A percentile compares a stretch with the other conserved stretches of the same genome.
phyloP scores from a whole-genome alignment of 2,329 filamentous ascomycete genomes.

The Bimuria novae-zelandiae region DNA sequence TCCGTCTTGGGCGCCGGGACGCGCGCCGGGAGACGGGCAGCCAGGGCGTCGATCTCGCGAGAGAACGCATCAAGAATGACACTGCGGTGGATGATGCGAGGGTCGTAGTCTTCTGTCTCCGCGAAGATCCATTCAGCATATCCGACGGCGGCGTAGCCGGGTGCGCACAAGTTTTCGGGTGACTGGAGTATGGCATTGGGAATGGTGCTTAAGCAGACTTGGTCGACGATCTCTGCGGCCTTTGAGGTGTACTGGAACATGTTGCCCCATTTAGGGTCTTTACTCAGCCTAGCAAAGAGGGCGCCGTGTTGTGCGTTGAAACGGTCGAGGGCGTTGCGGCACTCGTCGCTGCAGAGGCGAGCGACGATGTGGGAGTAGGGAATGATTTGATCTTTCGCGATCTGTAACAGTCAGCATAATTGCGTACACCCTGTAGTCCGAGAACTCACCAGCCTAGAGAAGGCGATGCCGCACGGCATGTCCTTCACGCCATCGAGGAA shows the following conservation, averaged over 20 bases:
- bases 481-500: constrained; percentile 8
- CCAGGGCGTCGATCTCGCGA: constrained; percentile 6
- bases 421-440: not conserved
- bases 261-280: not conserved
- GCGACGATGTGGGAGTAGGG: constrained; percentile 4
- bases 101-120: not conserved
- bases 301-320: constrained; percentile 6
- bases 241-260: constrained; percentile 2
- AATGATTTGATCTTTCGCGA: constrained; percentile 6
- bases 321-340: constrained; percentile 16
- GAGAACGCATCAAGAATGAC: constrained; percentile 11
- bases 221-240: not conserved
- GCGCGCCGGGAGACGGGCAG: not conserved
- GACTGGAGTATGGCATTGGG: not conserved
- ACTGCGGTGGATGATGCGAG: not conserved
- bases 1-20: not conserved
- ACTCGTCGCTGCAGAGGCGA: constrained; percentile 14
- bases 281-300: not conserved
- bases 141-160: constrained; percentile 15
- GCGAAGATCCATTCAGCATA: constrained; percentile 13
- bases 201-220: not conserved
- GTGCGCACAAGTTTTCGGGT: constrained; percentile 12
- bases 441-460: not conserved
- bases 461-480: constrained; percentile 15
- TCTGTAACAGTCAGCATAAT: not conserved